phyloP scores from a whole-genome alignment of 1,139 yeast genomes.

The Debaryomyces psychrophilus region DNA sequence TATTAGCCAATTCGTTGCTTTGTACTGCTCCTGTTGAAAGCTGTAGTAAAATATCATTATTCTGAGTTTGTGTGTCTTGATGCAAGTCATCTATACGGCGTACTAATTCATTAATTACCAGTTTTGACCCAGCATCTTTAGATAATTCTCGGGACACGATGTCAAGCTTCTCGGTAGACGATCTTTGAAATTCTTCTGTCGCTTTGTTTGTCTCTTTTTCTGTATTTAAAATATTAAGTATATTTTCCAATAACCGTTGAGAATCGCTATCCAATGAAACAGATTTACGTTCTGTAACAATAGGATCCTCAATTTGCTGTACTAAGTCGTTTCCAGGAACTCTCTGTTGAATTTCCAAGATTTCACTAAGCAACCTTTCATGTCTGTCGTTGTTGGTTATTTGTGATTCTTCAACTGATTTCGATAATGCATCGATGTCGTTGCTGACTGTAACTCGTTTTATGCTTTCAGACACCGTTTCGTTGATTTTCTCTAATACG shows the following conservation, averaged over 20 bases:
- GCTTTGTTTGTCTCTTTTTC: constrained; percentile 10
- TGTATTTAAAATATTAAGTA: constrained; percentile 16
- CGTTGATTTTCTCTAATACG: neutral
- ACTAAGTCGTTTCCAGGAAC: constrained; percentile 23
- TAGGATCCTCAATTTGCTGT: constrained; percentile 28
- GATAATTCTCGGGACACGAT: neutral
- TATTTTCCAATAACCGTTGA: constrained; percentile 22
- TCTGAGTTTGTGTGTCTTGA: constrained; percentile 8
- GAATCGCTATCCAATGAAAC: constrained; percentile 27
- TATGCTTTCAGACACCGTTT: neutral
- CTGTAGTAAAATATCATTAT: constrained; percentile 9
- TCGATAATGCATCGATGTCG: neutral
- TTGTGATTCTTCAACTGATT: neutral
- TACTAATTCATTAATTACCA: neutral
- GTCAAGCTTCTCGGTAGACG: constrained; percentile 1
- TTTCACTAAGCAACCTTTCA: neutral
- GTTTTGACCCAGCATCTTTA: neutral
- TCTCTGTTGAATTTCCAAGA: constrained; percentile 10
- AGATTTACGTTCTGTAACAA: constrained; percentile 29
- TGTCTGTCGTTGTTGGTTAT: neutral
- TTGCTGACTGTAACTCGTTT: neutral
- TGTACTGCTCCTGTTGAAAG: constrained; percentile 9
- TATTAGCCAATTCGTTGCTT: constrained; percentile 5
- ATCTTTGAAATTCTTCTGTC: neutral
- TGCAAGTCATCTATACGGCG: constrained; percentile 4